Evolutionary conservation across 805 yeast genomes (phyloP), one percentile per base, ranked within the genome.

Genomic region (Pichia sporocuriosa): DNA sequence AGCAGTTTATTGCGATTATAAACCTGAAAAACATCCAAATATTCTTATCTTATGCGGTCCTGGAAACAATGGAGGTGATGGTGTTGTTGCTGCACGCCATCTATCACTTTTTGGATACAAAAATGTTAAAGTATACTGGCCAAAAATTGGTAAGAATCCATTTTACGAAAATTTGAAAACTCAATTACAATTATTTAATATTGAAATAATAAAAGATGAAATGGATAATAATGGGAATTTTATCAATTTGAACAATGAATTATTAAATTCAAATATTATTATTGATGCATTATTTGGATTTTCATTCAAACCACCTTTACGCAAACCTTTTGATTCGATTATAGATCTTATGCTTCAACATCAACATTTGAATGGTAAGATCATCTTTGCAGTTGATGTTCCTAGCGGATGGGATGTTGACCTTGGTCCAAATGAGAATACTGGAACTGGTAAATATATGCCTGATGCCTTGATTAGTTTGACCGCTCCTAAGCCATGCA

Each of bases 341-440:
- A 65, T 73, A 41, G 53, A 52, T n/a, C 51, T 66, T 7, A 58
- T 84, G 48, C 54, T 66, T 6, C 43, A 54, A 2, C 37, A 47
- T 8, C 69, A 54, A 52, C 3, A 13, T 4, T 30, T 33, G 7
- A n/a, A 37, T 23, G 42, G 46, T 22, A 44, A 77, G 3, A 90
- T 89, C 1, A 74, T 88, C 2, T 73, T 85, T 0, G 76, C 94
- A 0, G 84, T 93, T 2, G 98, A 93, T 59, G 77, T 90, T 35
- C 98, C 98, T 0, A 84, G 95, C 2, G 96, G 97, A 0, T 93
- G 98, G 98, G 90, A 89, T 56, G 97, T 93, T 10, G 95, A 93
- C 55, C 55, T 71, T 7, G 98, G 98, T 0, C 95, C 93, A 0
- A 62, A 59, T 2, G 61, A 65, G 10, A 63, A 59, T 0, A 55